phyloP scores from a whole-genome alignment of 1,284 basidiomycete species.

The Apiotrichum veenhuisii region DNA sequence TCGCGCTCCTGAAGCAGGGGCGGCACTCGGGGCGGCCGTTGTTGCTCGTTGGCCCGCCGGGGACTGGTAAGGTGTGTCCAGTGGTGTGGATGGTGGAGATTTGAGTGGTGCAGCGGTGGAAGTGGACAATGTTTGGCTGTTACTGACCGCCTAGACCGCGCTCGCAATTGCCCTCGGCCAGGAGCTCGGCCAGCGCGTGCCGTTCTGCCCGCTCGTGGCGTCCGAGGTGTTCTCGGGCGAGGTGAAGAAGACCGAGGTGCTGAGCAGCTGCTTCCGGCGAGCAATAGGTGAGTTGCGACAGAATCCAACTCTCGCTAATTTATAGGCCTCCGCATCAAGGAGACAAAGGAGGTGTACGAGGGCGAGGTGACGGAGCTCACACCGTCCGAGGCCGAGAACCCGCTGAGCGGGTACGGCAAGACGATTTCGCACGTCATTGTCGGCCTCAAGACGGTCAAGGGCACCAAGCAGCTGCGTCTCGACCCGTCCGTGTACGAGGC shows the following conservation, averaged over 20 bases:
- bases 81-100: not conserved
- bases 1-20: slow-evolving; percentile 41
- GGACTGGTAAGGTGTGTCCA: slow-evolving; percentile 47
- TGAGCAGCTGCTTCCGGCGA: slow-evolving; percentile 91
- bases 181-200: slow-evolving; percentile 89
- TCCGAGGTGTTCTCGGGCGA: slow-evolving; percentile 95
- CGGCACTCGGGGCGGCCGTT: slow-evolving; percentile 48
- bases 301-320: not conserved
- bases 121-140: not conserved
- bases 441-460: slow-evolving; percentile 94
- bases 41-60: slow-evolving; percentile 48
- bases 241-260: slow-evolving; percentile 98
- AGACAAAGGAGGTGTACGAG: slow-evolving; percentile 98
- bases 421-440: slow-evolving; percentile 96
- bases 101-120: not conserved
- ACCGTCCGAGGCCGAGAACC: slow-evolving; percentile 91
- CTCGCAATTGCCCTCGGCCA: slow-evolving; percentile 90
- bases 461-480: slow-evolving; percentile 93
- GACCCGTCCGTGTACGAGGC: slow-evolving; percentile 97
- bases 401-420: slow-evolving; percentile 94
- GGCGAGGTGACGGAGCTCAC: slow-evolving; percentile 97
- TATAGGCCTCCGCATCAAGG: slow-evolving; percentile 87
- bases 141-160: slow-evolving; percentile 75
- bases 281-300: slow-evolving; percentile 73
- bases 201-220: slow-evolving; percentile 98